These are phyloP conservation scores for Cyberlindnera samutprakarnensis DNA, from an alignment of 805 yeast species.

Conservation along the genomic window DNA sequence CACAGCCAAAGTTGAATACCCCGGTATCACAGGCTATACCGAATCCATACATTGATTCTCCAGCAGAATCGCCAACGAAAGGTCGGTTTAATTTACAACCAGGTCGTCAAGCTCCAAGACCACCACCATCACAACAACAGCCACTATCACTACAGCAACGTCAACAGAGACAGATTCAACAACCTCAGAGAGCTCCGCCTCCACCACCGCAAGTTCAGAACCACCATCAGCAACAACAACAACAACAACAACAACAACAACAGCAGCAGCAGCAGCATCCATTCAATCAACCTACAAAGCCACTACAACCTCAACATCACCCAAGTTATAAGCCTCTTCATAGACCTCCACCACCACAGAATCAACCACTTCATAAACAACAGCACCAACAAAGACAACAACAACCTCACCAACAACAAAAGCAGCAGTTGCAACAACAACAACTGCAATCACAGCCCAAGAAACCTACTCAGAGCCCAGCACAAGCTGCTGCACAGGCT, in stretches of 20 bases:
- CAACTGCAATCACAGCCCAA: conserved; percentile 8
- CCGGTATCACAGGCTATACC: conserved; percentile 12
- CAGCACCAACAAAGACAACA: conserved; percentile 10
- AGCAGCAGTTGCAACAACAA: conserved; percentile 7
- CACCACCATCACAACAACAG: conserved; percentile 21
- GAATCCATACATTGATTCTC: conserved; percentile 16
- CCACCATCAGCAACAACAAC: conserved; percentile 11
- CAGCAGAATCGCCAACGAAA: conserved; percentile 4
- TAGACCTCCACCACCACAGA: conserved; percentile 3
- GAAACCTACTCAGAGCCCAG: conserved; percentile 13
- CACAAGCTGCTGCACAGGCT: conserved; percentile 29
- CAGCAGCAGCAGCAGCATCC: conserved; percentile 8
- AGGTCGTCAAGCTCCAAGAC: conserved; percentile 23
- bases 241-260: conserved; percentile 19
- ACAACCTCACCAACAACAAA: conserved; percentile 1
- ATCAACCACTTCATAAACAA: conserved; percentile 8
- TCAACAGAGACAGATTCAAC: conserved; percentile 4
- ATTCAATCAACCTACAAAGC: conserved; percentile 13
- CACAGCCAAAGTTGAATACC: conserved; percentile 22
- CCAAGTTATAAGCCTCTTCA: conserved; percentile 14
- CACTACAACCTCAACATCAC: conserved; percentile 23
- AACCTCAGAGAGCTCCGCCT: conserved; percentile 10
- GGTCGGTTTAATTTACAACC: conserved; percentile 17
- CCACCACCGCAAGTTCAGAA: conserved; percentile 4
- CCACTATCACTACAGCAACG: conserved; percentile 12